A percentile compares a stretch with the other conserved stretches of the same genome.
These are phyloP conservation scores for Carpinus fangiana DNA, from an alignment of 306 rosid species.

Conservation along the genomic window DNA sequence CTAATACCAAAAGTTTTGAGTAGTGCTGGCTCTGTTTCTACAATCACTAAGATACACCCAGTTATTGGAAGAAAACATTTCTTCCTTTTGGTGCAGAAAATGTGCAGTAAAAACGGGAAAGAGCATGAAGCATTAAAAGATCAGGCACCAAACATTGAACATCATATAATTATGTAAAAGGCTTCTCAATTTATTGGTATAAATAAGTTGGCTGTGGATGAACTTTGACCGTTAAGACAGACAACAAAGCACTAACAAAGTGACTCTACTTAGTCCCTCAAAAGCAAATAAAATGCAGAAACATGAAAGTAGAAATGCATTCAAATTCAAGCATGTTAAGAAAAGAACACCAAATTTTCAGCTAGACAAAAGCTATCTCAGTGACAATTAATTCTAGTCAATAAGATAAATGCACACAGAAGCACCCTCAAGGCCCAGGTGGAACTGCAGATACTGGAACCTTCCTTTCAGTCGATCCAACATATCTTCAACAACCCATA, in stretches of 20 bases:
- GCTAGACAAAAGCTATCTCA: slow-evolving; percentile 48
- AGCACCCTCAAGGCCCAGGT: slow-evolving; percentile 50
- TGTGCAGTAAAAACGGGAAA: slow-evolving; percentile 12
- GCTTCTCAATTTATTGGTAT: slow-evolving; percentile 58
- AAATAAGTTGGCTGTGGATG: slow-evolving; percentile 35
- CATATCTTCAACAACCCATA: slow-evolving; percentile 81
- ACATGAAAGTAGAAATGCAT: slow-evolving; percentile 49
- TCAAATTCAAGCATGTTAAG: slow-evolving; percentile 53
- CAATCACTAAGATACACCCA: neutral
- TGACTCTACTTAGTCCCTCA: slow-evolving; percentile 46
- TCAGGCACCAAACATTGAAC: slow-evolving; percentile 22
- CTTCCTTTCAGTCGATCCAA: slow-evolving; percentile 57
- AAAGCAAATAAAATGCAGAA: slow-evolving; percentile 47
- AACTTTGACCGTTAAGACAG: slow-evolving; percentile 20
- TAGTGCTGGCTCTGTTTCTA: neutral
- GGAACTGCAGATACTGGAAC: slow-evolving; percentile 52
- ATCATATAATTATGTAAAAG: slow-evolving; percentile 37
- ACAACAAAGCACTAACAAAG: slow-evolving; percentile 27
- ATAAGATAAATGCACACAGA: slow-evolving; percentile 49
- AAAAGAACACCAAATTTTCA: slow-evolving; percentile 48
- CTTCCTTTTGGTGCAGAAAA: slow-evolving; percentile 21
- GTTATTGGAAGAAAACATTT: slow-evolving; percentile 2
- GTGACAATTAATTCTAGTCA: slow-evolving; percentile 52
- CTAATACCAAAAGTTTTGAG: neutral
- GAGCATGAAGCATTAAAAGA: slow-evolving; percentile 18